Evolutionary conservation across 192 early-diverging fungal genomes (phyloP).

Genomic region (Backusella sp.): DNA sequence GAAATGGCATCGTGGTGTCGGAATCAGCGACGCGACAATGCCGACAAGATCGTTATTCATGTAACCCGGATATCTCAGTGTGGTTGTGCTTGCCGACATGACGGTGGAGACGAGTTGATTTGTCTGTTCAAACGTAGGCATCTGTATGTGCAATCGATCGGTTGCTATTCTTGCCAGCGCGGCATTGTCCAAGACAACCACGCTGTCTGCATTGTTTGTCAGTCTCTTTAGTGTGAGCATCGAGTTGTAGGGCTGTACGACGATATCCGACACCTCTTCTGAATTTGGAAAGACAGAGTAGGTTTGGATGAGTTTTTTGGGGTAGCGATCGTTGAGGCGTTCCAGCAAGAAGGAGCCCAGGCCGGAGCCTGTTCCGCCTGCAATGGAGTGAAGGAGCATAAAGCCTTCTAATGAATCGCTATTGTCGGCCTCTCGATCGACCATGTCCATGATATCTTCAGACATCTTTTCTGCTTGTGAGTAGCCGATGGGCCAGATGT

Average conservation of each 20-base stretch:
- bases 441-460: constrained; percentile 95
- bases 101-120: constrained; percentile 98
- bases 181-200: constrained; percentile 96
- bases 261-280: constrained; percentile 90
- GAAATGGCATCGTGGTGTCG: constrained; percentile 97
- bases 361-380: constrained; percentile 97
- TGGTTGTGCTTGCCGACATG: constrained; percentile 95
- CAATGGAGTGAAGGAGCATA: constrained; percentile 95
- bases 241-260: constrained; percentile 98
- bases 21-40: constrained; percentile 93
- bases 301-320: constrained; percentile 96
- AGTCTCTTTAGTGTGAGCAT: constrained; percentile 90
- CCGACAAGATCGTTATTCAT: constrained; percentile 99
- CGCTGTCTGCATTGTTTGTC: constrained; percentile 91
- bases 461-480: constrained; percentile 80
- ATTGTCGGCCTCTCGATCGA: constrained; percentile 95
- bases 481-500: constrained; percentile 96
- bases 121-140: constrained; percentile 92
- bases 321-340: constrained; percentile 90
- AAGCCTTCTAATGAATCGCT: constrained; percentile 96
- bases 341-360: constrained; percentile 92
- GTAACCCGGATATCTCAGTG: constrained; percentile 96
- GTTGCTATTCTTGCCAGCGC: constrained; percentile 90
- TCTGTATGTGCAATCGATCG: constrained; percentile 90
- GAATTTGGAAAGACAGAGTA: constrained; percentile 98